Evolutionary conservation across 371 early-diverging fungal genomes (phyloP), one percentile per base, ranked within the genome.

Genomic region (Gilbertella persicaria): DNA sequence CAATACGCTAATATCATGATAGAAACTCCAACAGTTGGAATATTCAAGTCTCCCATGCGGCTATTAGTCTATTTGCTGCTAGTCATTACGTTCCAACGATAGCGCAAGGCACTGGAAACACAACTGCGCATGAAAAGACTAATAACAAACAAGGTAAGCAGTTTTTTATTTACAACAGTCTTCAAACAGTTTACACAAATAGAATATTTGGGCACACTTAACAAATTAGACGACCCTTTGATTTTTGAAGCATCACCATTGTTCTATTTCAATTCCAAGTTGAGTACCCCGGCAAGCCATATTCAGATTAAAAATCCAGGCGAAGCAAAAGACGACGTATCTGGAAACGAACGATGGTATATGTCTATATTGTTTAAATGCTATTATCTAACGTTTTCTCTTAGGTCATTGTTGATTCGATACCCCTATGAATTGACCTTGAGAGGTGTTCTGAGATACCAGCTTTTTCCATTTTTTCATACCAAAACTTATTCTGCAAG

Each of bases 401-500:
- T 17, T 52, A 80, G 86, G 86, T 69, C 74, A 8, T 60, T 64
- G 25, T 44, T 87, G 25, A 64, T 85, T 44, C 70, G 78, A 29
- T 74, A 82, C 36, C 84, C 83, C 19, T 87, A 82, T 63, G 83
- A 85, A 45, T 54, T 87, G 48, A 87, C 84, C 0, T 58, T 87
- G 2, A 78, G 87, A 46, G 87, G 87, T 8, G 75, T 83, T 5
- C 62, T 87, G 21, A 78, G 80, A 52, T 87, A 87, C 50, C 75
- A 70, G 5, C 35, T 75, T 29, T 52, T 73, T 19, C 69, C 78
- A n/a, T 46, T 45, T 14, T 28, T 60, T 7, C 36, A 43, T 14
- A 45, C 58, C 17, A 55, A 56, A 30, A 41, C 60, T 0, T 58
- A 70, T 46, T 60, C 72, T 1, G 69, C 66, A 24, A 63, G 73